Base-by-base conservation (phyloP, 257 asterid genomes). In the Solanum tacnaense region DNA sequence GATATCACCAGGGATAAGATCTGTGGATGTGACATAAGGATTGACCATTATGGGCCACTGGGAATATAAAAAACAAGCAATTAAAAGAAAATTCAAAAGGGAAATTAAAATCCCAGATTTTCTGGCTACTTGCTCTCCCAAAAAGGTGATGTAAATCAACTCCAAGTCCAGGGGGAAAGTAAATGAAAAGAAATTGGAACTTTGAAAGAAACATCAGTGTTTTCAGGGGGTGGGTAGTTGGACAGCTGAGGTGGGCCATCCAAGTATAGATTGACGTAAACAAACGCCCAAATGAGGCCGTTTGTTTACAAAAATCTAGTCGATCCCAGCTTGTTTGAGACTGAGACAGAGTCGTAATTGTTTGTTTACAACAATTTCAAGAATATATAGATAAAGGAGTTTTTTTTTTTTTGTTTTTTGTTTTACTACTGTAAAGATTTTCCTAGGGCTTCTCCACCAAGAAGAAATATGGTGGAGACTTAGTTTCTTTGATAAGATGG, bases 1-100 rank as follows among this genome's bases (percentile, higher is more conserved):
- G 92, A 88, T 92, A 93, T 94, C 94, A 90, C 65, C 94, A 92
- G 90, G 96, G 96, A 94, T 94, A 93, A 96, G 94, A 93, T 92
- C 89, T 84, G 87, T 35, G 73, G 95, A 93, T 82, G 96, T 94
- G 98, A 94, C 88, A 68, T 85, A 91, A 58, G 34, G 70, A 76
- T 90, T 93, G 90, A 92, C 84, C 84, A 44, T 68, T 70, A 74
- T 88, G 89, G 89, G 89, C 90, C 87, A 88, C 89, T 88, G 84
- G 87, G 83, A 88, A 89, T 62, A 36, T 62, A 49, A 23, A 87
- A 76, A 60, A 32, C 78, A 72, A 29, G 79, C n/a, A 41, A 7
- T 34, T 71, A 81, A 86, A 32, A 29, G 18, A 62, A 23, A 62
- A 23, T 9, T 4, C 34, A 52, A 65, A 15, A 31, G 25, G 5